Base-by-base conservation (phyloP, 2,329 filamentous ascomycete genomes). In the Ceratocystis destructans region DNA sequence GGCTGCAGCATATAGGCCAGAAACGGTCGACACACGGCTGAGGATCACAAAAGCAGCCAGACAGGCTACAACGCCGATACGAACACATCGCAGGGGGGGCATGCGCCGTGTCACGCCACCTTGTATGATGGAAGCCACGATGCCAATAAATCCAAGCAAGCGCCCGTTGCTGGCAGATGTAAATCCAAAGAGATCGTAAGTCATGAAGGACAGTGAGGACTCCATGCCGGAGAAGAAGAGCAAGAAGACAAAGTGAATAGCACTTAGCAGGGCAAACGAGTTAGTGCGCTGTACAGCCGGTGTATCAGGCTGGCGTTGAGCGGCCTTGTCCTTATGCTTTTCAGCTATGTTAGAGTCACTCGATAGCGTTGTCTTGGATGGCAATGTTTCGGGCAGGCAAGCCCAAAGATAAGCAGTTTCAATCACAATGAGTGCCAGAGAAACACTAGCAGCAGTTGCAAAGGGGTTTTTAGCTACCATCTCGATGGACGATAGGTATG, bases 171-270 rank as follows among this genome's bases (percentile, higher is more conserved):
- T 83, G 55, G 85, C 83, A 0, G 91, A 87, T 10, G 81, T 84
- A 73, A 94, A 95, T 7, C 83, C 83, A 75, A 97, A 97, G 57
- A 99, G 83, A 64, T 96, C 93, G 72, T 94, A 96, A 0, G 93
- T 97, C 85, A 99, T 92, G 75, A 99, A 99, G 0, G 94, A 92
- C 2, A 99, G 82, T 0, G 91, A 96, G 75, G 96, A 97, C 74
- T 99, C 94, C 88, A 99, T 93, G 68, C 94, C 94, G 1, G 90
- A 96, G 77, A 99, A 99, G 77, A 96, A 96, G 12, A 99, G 85
- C 68, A 99, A 85, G 76, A 99, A 99, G 61, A 87, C 78, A 72
- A 97, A 88, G 76, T 99, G 94, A 0, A 90, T 86, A 1, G 87
- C 77, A 74, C 96, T 96, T 61, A 99, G 84, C 12, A 96, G 74